Evolutionary conservation across 352 stramenopile species (phyloP).

Genomic region (Albugo laibachii): DNA sequence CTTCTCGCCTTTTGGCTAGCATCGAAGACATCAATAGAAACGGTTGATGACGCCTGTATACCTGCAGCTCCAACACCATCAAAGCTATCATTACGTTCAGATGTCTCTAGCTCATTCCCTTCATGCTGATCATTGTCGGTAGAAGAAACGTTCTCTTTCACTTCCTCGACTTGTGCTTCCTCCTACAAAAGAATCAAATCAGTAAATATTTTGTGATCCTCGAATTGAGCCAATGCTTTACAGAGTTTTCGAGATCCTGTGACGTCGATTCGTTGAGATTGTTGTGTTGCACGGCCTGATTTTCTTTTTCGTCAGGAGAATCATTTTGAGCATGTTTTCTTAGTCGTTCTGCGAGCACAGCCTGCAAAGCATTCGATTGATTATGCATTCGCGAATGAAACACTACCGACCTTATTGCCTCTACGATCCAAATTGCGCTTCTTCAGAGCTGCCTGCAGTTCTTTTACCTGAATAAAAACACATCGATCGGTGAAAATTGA

Average conservation of each 20-base stretch:
- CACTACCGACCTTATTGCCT: constrained; percentile 16
- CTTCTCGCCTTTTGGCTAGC: too few species aligned
- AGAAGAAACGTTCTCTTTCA: too few species aligned
- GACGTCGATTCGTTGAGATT: not conserved
- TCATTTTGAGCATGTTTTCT: constrained; percentile 10
- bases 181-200: too few species aligned
- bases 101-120: too few species aligned
- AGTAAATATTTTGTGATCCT: too few species aligned
- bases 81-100: too few species aligned
- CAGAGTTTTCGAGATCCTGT: not conserved
- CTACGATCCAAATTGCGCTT: constrained; percentile 17
- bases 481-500: not conserved
- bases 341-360: constrained; percentile 17
- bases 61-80: too few species aligned
- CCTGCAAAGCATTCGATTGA: constrained; percentile 3
- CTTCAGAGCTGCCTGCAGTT: constrained; percentile 23
- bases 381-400: not conserved
- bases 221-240: too few species aligned
- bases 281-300: not conserved
- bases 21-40: too few species aligned
- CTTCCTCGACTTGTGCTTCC: too few species aligned
- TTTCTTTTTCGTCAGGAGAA: not conserved
- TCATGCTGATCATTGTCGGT: too few species aligned
- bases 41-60: too few species aligned
- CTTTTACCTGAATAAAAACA: constrained; percentile 17